Evolutionary conservation across 1,139 yeast species (phyloP).

Genomic region (Hyphopichia wangnamkhiaoensis): DNA sequence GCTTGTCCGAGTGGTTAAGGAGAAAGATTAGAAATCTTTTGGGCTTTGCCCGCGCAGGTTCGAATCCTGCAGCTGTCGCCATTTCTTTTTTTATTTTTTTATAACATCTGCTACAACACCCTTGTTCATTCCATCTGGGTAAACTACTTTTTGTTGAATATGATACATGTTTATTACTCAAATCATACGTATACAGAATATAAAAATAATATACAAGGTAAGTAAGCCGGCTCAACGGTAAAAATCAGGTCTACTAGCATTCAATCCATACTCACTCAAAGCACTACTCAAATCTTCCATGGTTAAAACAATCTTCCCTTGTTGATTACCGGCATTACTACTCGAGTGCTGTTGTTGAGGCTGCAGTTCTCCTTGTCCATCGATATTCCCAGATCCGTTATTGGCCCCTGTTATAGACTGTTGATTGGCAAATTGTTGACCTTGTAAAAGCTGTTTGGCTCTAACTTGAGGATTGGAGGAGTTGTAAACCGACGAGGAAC

Average conservation of each 20-base stretch:
- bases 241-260: slow-evolving; percentile 88
- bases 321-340: slow-evolving; percentile 56
- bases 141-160: too few species aligned
- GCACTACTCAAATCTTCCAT: slow-evolving; percentile 91
- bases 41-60: slow-evolving; percentile 64
- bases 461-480: slow-evolving; percentile 85
- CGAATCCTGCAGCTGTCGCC: slow-evolving; percentile 60
- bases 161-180: too few species aligned
- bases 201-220: not conserved
- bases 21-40: slow-evolving; percentile 59
- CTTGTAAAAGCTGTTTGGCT: slow-evolving; percentile 75
- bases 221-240: slow-evolving; percentile 60
- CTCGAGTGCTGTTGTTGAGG: slow-evolving; percentile 35
- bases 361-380: slow-evolving; percentile 33
- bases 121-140: too few species aligned
- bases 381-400: slow-evolving; percentile 40
- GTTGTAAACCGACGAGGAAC: slow-evolving; percentile 78
- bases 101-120: not conserved
- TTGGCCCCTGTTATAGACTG: slow-evolving; percentile 41
- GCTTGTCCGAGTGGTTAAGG: slow-evolving; percentile 62
- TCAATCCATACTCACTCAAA: slow-evolving; percentile 87
- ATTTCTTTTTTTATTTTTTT: slow-evolving; percentile 19
- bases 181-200: not conserved
- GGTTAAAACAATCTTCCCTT: slow-evolving; percentile 77
- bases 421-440: slow-evolving; percentile 58